phyloP scores from a whole-genome alignment of 805 yeast genomes.

The Brettanomyces naardenensis region DNA sequence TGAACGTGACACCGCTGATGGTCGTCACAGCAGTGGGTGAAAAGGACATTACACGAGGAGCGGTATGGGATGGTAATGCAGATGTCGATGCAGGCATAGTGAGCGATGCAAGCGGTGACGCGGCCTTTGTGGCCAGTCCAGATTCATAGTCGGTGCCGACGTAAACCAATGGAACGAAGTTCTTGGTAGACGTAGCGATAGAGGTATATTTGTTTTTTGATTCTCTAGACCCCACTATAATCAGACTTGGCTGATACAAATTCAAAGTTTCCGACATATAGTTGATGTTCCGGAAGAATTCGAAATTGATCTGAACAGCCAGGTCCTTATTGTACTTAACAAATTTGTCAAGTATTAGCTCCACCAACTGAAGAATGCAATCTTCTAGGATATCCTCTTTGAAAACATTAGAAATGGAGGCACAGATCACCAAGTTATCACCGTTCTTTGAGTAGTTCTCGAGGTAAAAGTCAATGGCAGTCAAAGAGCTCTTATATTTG shows the following conservation, averaged over 20 bases:
- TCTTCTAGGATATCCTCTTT: conserved; percentile 16
- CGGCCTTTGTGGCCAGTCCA: too few species aligned
- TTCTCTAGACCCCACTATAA: conserved; percentile 32
- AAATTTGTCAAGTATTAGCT: conserved; percentile 28
- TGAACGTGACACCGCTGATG: background rate
- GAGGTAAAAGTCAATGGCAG: conserved; percentile 59
- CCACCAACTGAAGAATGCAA: conserved; percentile 29
- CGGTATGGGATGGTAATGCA: too few species aligned
- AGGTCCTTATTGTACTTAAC: conserved; percentile 25
- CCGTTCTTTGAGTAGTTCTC: conserved; percentile 46
- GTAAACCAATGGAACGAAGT: conserved; percentile 21
- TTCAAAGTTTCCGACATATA: conserved; percentile 47
- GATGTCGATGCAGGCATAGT: too few species aligned
- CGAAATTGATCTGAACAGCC: conserved; percentile 45
- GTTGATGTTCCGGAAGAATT: conserved; percentile 41
- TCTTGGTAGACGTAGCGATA: conserved; percentile 16
- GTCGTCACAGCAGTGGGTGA: too few species aligned
- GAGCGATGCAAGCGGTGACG: too few species aligned
- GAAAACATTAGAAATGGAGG: conserved; percentile 18
- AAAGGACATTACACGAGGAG: too few species aligned
- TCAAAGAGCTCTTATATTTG: conserved; percentile 67
- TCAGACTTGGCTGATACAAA: conserved; percentile 51
- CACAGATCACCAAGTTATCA: conserved; percentile 50
- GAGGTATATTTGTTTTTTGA: conserved; percentile 21
- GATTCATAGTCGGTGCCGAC: conserved; percentile 12